Conservation (phyloP, 2,329 filamentous ascomycete genomes). For the Blastomyces gilchristii region DNA sequence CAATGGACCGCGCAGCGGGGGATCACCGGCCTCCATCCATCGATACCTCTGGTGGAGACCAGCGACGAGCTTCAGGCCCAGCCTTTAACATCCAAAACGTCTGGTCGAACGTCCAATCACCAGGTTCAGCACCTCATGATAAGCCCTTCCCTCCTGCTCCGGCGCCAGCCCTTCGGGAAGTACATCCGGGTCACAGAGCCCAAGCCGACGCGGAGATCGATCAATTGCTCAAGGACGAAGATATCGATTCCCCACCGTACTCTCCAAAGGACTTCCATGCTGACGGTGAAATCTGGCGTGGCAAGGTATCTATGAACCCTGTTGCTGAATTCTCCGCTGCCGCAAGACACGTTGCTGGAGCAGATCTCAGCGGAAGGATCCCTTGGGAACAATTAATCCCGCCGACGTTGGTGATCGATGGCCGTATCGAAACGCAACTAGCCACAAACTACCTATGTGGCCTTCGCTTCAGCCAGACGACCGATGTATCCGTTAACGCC, state of each 20-base stretch:
- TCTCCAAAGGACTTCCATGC: conserved; percentile 64
- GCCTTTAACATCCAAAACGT: conserved; percentile 80
- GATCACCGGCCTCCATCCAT: conserved; percentile 21
- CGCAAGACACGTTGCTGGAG: conserved; percentile 77
- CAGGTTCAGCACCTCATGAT: conserved; percentile 40
- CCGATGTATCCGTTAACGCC: conserved; percentile 73
- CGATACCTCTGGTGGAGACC: conserved; percentile 36
- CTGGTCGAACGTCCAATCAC: conserved; percentile 72
- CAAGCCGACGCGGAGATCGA: conserved; percentile 79
- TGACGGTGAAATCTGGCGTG: conserved; percentile 69
- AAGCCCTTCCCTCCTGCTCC: conserved; percentile 37
- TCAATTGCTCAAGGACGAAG: conserved; percentile 71
- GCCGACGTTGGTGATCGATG: conserved; percentile 51
- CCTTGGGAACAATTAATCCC: conserved; percentile 72
- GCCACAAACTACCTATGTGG: conserved; percentile 88
- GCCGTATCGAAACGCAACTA: conserved; percentile 64
- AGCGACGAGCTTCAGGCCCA: conserved; percentile 44
- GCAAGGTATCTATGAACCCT: conserved; percentile 63
- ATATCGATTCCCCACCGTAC: conserved; percentile 71
- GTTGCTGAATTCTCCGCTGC: conserved; percentile 64
- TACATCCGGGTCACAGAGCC: conserved; percentile 38
- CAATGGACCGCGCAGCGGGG: conserved; percentile 12
- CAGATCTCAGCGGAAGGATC: conserved; percentile 56
- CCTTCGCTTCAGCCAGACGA: conserved; percentile 67
- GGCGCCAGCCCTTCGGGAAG: conserved; percentile 30